phyloP scores from a whole-genome alignment of 2,329 filamentous ascomycete species.

The Talaromyces pinophilus region DNA sequence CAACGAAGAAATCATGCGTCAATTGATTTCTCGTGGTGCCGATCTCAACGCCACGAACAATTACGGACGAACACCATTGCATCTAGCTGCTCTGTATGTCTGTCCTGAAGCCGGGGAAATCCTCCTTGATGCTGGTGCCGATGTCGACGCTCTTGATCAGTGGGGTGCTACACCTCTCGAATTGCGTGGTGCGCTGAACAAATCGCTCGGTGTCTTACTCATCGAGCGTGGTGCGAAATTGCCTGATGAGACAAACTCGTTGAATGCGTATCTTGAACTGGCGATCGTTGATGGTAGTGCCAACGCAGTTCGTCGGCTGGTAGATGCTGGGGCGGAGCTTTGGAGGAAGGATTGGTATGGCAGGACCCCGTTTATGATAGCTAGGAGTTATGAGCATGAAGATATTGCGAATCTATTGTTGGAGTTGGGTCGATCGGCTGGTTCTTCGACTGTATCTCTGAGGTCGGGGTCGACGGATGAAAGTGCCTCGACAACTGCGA shows the following conservation, averaged over 20 bases:
- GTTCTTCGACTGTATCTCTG: not conserved
- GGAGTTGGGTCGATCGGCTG: not conserved
- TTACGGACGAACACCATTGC: constrained; percentile 11
- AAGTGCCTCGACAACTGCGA: not conserved
- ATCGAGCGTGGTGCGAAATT: constrained; percentile 13
- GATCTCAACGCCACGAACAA: constrained; percentile 2
- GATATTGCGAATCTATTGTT: constrained; percentile 2
- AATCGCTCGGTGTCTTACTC: not conserved
- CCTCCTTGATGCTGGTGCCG: not conserved
- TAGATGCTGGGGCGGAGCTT: constrained; percentile 2
- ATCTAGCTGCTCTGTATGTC: not conserved
- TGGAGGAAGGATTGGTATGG: constrained; percentile 9
- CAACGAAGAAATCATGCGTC: not conserved
- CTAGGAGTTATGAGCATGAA: constrained; percentile 4
- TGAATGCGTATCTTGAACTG: not conserved
- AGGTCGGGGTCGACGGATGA: not conserved
- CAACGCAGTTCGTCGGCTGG: not conserved
- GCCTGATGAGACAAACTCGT: not conserved
- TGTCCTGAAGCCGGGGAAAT: not conserved
- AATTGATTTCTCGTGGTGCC: constrained; percentile 4
- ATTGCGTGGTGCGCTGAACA: not conserved
- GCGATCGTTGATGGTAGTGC: not conserved
- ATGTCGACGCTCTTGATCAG: not conserved
- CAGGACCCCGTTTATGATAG: constrained; percentile 7
- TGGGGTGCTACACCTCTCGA: constrained; percentile 6